phyloP scores from a whole-genome alignment of 1,284 basidiomycete species.

The Exobasidium rhododendri region DNA sequence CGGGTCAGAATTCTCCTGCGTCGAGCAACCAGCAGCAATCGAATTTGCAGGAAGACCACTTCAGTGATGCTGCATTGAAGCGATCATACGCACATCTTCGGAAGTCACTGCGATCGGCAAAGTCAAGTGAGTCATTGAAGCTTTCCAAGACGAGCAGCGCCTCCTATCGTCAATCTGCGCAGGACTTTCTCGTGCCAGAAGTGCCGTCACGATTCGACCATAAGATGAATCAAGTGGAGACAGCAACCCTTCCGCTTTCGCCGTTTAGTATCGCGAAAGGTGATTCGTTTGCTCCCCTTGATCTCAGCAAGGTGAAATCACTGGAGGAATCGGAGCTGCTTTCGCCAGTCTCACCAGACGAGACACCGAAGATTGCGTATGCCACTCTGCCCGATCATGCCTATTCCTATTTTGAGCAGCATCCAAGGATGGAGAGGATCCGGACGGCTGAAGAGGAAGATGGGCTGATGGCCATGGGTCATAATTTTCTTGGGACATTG shows the following conservation, averaged over 20 bases:
- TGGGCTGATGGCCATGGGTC: background rate
- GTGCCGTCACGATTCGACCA: no score
- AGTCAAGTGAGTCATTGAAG: background rate
- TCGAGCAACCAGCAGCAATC: no score
- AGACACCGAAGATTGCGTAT: conserved; percentile 19
- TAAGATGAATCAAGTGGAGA: no score
- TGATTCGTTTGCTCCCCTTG: no score
- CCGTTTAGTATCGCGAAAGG: no score
- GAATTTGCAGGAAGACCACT: no score
- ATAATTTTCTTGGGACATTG: background rate
- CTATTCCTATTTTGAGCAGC: background rate
- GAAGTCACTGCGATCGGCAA: background rate
- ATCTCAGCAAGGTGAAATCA: no score
- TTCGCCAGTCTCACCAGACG: conserved; percentile 8
- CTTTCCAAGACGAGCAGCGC: background rate
- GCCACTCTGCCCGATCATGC: conserved; percentile 13
- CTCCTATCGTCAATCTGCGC: background rate
- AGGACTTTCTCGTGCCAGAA: background rate
- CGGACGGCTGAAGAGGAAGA: background rate
- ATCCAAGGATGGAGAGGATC: background rate
- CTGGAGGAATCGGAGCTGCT: no score
- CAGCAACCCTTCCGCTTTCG: no score
- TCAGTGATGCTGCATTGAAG: background rate
- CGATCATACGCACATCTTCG: background rate
- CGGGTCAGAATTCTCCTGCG: no score